phyloP scores from a whole-genome alignment of 495 filamentous ascomycete genomes.

The Aspergillus ostianus region DNA sequence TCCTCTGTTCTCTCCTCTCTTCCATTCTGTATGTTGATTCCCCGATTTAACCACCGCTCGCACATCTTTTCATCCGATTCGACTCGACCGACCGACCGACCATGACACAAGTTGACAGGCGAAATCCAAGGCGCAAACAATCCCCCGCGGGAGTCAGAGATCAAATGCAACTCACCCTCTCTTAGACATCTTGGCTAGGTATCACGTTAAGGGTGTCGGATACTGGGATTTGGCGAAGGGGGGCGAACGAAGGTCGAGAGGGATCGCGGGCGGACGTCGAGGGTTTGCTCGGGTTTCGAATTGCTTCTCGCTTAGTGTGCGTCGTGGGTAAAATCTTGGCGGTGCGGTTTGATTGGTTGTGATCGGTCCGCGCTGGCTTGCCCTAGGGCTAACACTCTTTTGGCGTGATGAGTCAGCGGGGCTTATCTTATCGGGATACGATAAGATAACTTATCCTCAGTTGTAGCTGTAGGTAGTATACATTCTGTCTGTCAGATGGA shows the following conservation, averaged over 20 bases:
- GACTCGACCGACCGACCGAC: too few relatives aligned
- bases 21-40: too few relatives aligned
- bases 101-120: background rate
- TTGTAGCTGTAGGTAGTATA: too few relatives aligned
- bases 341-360: background rate
- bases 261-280: conserved; percentile 19
- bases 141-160: too few relatives aligned
- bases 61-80: background rate
- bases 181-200: conserved; percentile 56
- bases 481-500: too few relatives aligned
- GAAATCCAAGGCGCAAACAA: background rate
- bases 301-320: conserved; percentile 51
- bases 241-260: conserved; percentile 33
- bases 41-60: too few relatives aligned
- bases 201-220: conserved; percentile 43
- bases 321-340: conserved; percentile 48
- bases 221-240: conserved; percentile 39
- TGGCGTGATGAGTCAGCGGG: conserved; percentile 5
- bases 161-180: conserved; percentile 46
- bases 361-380: conserved; percentile 31
- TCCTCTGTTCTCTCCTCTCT: background rate
- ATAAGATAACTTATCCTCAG: too few relatives aligned
- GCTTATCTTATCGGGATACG: background rate
- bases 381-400: conserved; percentile 40
- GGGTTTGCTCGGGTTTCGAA: conserved; percentile 24